Conservation (phyloP, 1,284 basidiomycete genomes). For the Gomphus bonarii region DNA sequence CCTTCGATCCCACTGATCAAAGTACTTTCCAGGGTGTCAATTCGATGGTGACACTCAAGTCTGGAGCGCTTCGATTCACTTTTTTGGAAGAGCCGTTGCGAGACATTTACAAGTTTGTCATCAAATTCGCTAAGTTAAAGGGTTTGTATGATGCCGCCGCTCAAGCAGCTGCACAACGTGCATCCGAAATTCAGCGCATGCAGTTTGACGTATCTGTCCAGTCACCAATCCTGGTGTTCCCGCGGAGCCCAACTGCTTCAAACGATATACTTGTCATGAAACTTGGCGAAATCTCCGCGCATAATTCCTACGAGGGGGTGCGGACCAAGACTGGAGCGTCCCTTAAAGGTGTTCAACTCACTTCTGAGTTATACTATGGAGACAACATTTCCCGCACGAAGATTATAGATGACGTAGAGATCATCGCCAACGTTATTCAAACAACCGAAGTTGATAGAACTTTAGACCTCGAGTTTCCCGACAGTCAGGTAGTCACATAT, state of each 20-base stretch:
- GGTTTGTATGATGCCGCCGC: constrained; percentile 94
- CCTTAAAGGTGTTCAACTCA: constrained; percentile 78
- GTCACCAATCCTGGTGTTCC: constrained; percentile 90
- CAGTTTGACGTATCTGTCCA: constrained; percentile 86
- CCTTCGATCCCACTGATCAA: constrained; percentile 60
- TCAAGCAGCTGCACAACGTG: constrained; percentile 84
- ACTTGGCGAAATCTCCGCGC: constrained; percentile 83
- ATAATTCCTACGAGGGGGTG: constrained; percentile 64
- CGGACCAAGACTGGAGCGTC: constrained; percentile 66
- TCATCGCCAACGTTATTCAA: constrained; percentile 67
- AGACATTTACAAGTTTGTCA: constrained; percentile 76
- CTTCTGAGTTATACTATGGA: constrained; percentile 54
- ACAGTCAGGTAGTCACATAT: constrained; percentile 48
- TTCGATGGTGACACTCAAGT: constrained; percentile 74
- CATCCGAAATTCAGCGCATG: constrained; percentile 85
- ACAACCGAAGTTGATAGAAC: constrained; percentile 39
- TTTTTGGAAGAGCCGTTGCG: constrained; percentile 85
- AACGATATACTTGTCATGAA: constrained; percentile 71
- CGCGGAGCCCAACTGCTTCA: constrained; percentile 56
- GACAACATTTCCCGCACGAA: constrained; percentile 51
- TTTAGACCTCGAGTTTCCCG: constrained; percentile 43
- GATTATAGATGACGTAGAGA: constrained; percentile 89
- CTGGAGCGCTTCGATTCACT: constrained; percentile 88
- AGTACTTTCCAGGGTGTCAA: constrained; percentile 75
- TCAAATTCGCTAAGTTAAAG: constrained; percentile 86